phyloP scores from a whole-genome alignment of 2,329 filamentous ascomycete genomes.

The Colletotrichum falcatum region DNA sequence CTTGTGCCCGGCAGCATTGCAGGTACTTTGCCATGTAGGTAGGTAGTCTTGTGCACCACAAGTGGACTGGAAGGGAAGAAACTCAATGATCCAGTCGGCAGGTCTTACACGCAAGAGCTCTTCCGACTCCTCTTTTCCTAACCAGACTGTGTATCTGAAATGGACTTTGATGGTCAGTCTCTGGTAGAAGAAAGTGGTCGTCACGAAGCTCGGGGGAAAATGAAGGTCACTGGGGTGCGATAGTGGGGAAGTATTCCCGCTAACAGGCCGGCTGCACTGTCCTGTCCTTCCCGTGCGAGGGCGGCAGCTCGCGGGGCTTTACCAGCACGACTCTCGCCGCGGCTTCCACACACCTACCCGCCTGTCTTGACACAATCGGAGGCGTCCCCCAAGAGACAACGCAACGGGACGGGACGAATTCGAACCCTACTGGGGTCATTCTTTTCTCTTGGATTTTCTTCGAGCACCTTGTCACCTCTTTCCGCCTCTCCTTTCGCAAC shows the following conservation, averaged over 20 bases:
- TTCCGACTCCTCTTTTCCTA: too few species aligned
- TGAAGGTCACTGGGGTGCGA: neutral
- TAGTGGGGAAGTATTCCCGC: conserved; percentile 10
- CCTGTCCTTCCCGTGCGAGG: neutral
- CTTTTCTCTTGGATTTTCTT: neutral
- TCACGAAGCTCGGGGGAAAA: neutral
- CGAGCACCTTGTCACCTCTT: neutral
- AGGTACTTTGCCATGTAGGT: neutral
- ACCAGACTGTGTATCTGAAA: neutral
- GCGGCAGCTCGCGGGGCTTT: conserved; percentile 25
- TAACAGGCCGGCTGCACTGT: neutral
- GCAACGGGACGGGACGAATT: conserved; percentile 18
- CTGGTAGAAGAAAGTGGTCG: neutral
- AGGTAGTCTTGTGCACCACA: neutral
- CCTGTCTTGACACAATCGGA: conserved; percentile 7
- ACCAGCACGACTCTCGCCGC: conserved; percentile 15
- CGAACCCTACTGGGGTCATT: conserved; percentile 2
- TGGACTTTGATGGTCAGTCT: neutral
- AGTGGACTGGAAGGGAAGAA: neutral
- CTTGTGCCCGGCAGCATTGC: neutral
- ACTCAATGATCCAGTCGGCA: neutral
- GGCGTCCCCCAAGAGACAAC: conserved; percentile 23
- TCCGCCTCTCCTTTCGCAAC: neutral
- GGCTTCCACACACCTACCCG: conserved; percentile 11
- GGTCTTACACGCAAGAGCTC: neutral